Evolutionary conservation across 2,329 filamentous ascomycete species (phyloP).

Genomic region (Cercospora sp.): DNA sequence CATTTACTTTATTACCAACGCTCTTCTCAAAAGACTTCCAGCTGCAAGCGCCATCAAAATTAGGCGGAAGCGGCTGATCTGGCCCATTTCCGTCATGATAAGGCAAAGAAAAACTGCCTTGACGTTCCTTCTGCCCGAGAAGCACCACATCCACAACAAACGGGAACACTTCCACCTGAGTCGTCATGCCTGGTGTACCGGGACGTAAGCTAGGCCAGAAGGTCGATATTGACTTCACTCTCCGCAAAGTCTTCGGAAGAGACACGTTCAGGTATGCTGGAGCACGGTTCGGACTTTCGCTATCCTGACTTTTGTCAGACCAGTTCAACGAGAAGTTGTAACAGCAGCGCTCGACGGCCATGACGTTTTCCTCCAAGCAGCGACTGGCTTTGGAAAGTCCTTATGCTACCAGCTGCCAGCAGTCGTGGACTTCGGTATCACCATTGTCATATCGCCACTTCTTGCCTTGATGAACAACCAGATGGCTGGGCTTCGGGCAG

Average conservation of each 20-base stretch:
- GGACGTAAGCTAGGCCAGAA: conserved; percentile 31
- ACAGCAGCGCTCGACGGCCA: conserved; percentile 74
- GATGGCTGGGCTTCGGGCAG: conserved; percentile 72
- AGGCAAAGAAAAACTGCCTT: neutral
- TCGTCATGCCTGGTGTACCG: conserved; percentile 32
- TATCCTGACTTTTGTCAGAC: conserved; percentile 51
- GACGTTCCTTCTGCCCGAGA: neutral
- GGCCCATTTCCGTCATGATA: neutral
- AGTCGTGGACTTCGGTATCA: conserved; percentile 83
- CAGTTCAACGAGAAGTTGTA: conserved; percentile 85
- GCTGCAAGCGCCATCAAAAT: neutral
- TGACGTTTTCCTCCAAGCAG: conserved; percentile 92
- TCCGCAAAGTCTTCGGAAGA: conserved; percentile 40
- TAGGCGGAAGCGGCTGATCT: neutral
- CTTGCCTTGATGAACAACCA: conserved; percentile 95
- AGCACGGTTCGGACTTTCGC: neutral
- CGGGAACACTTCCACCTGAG: neutral
- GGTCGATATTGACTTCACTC: conserved; percentile 41
- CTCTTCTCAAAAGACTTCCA: neutral
- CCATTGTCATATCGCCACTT: conserved; percentile 84
- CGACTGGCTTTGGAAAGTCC: conserved; percentile 88
- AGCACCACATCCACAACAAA: neutral
- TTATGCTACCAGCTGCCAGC: conserved; percentile 91
- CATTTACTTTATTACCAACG: neutral
- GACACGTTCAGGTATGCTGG: conserved; percentile 35